phyloP scores from a whole-genome alignment of 177 flowering plant genomes.

The Tripterygium wilfordii region DNA sequence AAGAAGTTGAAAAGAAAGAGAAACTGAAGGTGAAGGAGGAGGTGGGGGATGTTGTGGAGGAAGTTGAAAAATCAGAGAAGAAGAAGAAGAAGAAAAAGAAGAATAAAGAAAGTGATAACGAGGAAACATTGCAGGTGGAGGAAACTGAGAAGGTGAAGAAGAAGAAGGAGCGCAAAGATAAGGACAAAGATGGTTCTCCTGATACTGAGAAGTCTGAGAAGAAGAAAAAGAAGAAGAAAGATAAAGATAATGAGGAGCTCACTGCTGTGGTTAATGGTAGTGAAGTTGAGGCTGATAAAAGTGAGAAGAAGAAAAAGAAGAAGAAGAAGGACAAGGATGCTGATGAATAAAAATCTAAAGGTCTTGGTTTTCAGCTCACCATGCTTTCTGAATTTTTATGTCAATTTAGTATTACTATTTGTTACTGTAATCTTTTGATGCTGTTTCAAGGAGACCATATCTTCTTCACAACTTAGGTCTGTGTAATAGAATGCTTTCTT shows the following conservation, averaged over 20 bases:
- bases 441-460: too few relatives aligned
- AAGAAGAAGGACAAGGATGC: constrained; percentile 31
- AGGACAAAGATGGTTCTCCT: constrained; percentile 6
- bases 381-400: too few relatives aligned
- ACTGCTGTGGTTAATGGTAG: constrained; percentile 1
- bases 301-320: constrained; percentile 40
- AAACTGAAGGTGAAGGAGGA: constrained; percentile 2
- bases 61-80: background rate
- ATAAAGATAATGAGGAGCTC: constrained; percentile 25
- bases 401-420: too few relatives aligned
- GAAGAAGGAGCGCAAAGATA: constrained; percentile 28
- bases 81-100: constrained; percentile 4
- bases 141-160: constrained; percentile 18
- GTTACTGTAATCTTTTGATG: too few relatives aligned
- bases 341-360: constrained; percentile 9
- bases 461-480: too few relatives aligned
- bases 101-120: constrained; percentile 3
- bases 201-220: constrained; percentile 28
- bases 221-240: constrained; percentile 35
- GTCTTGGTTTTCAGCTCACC: background rate
- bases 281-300: constrained; percentile 19
- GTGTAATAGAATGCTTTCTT: too few relatives aligned
- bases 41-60: constrained; percentile 9
- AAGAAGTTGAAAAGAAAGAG: constrained; percentile 5
- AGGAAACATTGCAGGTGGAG: constrained; percentile 13